phyloP scores from a whole-genome alignment of 257 asterid genomes.

The Vinca minor region DNA sequence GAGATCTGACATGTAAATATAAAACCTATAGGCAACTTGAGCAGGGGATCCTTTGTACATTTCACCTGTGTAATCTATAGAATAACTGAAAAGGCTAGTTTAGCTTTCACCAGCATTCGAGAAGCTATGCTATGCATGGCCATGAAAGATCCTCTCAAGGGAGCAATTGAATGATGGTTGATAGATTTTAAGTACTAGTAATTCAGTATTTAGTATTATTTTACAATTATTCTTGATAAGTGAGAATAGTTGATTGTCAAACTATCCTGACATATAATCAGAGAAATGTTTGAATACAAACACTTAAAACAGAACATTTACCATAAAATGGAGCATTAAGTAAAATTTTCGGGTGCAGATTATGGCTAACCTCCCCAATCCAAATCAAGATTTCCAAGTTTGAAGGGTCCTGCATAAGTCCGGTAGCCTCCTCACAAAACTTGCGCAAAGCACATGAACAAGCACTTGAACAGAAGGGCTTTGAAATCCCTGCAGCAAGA shows the following conservation, averaged over 20 bases:
- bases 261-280: background rate
- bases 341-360: background rate
- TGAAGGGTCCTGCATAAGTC: slow-evolving; percentile 55
- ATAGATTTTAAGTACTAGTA: background rate
- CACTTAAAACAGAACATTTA: background rate
- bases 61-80: background rate
- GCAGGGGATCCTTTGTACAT: background rate
- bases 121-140: too few relatives aligned
- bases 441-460: slow-evolving; percentile 75
- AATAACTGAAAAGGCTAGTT: background rate
- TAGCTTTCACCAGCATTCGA: too few relatives aligned
- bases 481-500: slow-evolving; percentile 63
- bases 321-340: background rate
- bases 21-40: background rate
- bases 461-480: slow-evolving; percentile 61
- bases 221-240: too few relatives aligned
- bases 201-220: too few relatives aligned
- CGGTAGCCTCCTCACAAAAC: slow-evolving; percentile 70
- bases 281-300: background rate
- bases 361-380: slow-evolving; percentile 74
- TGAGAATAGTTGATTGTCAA: background rate
- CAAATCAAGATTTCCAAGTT: slow-evolving; percentile 80
- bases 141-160: background rate
- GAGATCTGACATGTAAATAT: too few relatives aligned
- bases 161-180: background rate